Evolutionary conservation across 2,329 filamentous ascomycete species (phyloP).

Genomic region (Rutstroemia sp.): DNA sequence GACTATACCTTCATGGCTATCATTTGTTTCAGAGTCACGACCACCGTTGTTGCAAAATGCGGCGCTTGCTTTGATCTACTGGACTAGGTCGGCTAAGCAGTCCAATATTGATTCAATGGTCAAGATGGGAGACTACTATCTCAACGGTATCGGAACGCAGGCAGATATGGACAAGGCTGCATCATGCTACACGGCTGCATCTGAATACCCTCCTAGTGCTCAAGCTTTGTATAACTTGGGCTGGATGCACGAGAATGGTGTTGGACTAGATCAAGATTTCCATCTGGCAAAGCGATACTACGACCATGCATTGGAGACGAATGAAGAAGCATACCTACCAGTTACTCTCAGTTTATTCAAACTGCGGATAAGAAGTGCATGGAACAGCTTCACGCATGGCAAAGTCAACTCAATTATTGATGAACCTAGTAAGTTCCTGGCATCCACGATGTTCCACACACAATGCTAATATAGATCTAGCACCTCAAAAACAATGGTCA

Average conservation of each 20-base stretch:
- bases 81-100: constrained; percentile 90
- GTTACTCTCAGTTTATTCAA: constrained; percentile 85
- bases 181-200: constrained; percentile 85
- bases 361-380: constrained; percentile 76
- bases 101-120: constrained; percentile 88
- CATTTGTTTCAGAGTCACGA: constrained; percentile 29
- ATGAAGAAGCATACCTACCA: constrained; percentile 86
- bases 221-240: constrained; percentile 96
- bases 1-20: constrained; percentile 34
- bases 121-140: constrained; percentile 98
- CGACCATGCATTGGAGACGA: constrained; percentile 84
- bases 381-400: constrained; percentile 91
- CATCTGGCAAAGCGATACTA: constrained; percentile 96
- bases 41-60: constrained; percentile 47
- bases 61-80: constrained; percentile 64
- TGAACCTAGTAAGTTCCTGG: constrained; percentile 63
- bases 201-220: constrained; percentile 84
- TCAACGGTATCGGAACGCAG: constrained; percentile 68
- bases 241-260: constrained; percentile 98
- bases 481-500: constrained; percentile 64
- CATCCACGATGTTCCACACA: background rate
- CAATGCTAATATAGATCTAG: constrained; percentile 46
- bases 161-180: constrained; percentile 78
- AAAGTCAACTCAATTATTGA: constrained; percentile 86
- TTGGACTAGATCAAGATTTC: constrained; percentile 89